phyloP scores from a whole-genome alignment of 441 rosid genomes.

The Breynia disticha region DNA sequence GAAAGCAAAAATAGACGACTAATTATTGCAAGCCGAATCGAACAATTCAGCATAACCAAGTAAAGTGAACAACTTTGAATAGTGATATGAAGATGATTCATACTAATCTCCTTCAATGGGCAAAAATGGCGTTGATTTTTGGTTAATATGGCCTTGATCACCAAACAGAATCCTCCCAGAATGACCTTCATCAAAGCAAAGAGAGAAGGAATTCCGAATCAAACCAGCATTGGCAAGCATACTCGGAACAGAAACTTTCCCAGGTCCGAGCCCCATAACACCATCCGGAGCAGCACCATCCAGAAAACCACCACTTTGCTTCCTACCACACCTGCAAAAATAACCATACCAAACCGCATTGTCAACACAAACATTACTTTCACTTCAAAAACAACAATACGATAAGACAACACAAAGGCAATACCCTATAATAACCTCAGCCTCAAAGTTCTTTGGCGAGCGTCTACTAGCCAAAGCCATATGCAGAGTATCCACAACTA shows the following conservation, averaged over 20 bases:
- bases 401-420: neutral
- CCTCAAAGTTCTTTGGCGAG: slow-evolving; percentile 31
- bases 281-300: slow-evolving; percentile 84
- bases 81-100: slow-evolving; percentile 1
- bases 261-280: slow-evolving; percentile 73
- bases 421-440: slow-evolving; percentile 62
- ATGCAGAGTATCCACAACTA: slow-evolving; percentile 53
- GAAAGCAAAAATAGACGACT: slow-evolving; percentile 6
- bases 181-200: slow-evolving; percentile 30
- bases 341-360: neutral
- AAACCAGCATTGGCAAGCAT: slow-evolving; percentile 65
- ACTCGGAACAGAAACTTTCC: slow-evolving; percentile 65
- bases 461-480: slow-evolving; percentile 34
- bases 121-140: slow-evolving; percentile 32
- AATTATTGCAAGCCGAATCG: neutral
- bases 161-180: slow-evolving; percentile 34
- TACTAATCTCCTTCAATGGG: slow-evolving; percentile 24
- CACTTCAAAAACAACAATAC: neutral
- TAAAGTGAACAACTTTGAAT: neutral
- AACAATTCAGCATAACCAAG: neutral
- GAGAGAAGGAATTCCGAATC: slow-evolving; percentile 29
- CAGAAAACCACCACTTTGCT: slow-evolving; percentile 64
- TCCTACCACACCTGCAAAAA: slow-evolving; percentile 71
- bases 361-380: neutral
- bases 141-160: slow-evolving; percentile 26